These are phyloP conservation scores for Pythium aristosporum DNA, from an alignment of 352 stramenopile genomes.

Conservation along the genomic window DNA sequence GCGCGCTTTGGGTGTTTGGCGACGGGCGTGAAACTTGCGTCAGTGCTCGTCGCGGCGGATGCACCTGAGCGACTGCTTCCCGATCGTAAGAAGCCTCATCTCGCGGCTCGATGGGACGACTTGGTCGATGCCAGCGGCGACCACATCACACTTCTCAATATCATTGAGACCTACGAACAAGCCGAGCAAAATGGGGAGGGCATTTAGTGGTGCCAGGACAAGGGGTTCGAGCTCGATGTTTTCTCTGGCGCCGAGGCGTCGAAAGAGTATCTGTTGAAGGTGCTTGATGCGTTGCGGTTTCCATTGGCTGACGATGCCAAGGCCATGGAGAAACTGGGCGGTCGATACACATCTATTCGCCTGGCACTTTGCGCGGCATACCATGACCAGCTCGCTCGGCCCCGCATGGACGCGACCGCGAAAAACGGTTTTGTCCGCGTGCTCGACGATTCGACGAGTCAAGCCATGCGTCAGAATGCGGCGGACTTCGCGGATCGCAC, in stretches of 20 bases:
- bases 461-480: conserved; percentile 5
- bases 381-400: conserved; percentile 24
- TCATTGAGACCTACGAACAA: conserved; percentile 26
- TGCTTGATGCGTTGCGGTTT: conserved; percentile 21
- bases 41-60: conserved; percentile 21
- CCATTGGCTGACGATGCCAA: conserved; percentile 15
- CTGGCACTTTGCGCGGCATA: conserved; percentile 26
- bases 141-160: conserved; percentile 30
- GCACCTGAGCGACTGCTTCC: conserved; percentile 24
- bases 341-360: background rate
- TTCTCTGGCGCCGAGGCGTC: conserved; percentile 20
- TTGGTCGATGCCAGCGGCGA: conserved; percentile 24
- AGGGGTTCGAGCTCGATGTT: conserved; percentile 21
- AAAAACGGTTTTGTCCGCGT: conserved; percentile 20
- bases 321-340: conserved; percentile 3
- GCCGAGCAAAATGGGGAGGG: conserved; percentile 1
- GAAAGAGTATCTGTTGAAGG: conserved; percentile 26
- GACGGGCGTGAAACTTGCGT: conserved; percentile 25
- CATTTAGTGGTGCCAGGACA: conserved; percentile 23
- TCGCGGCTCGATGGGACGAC: background rate
- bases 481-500: background rate
- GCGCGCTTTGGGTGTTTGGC: conserved; percentile 24
- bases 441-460: conserved; percentile 6
- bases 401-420: conserved; percentile 1
- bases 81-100: background rate